phyloP scores from a whole-genome alignment of 2,329 filamentous ascomycete species.

The Colletotrichum eleusines region DNA sequence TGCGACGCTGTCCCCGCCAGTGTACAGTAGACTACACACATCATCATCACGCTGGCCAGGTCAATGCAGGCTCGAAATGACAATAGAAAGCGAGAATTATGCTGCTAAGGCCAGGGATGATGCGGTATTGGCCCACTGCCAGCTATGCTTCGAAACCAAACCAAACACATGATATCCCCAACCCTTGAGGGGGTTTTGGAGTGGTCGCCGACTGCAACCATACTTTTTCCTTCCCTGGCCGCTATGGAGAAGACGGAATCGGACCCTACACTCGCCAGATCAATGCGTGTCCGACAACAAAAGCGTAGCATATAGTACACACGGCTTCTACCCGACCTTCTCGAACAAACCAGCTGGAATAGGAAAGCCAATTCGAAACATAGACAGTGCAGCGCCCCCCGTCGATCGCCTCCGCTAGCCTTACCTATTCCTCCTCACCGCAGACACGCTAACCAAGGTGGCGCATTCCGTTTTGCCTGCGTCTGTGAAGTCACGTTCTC shows the following conservation, averaged over 20 bases:
- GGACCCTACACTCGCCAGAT: not conserved
- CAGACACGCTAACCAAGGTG: not conserved
- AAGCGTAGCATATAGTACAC: too few species aligned
- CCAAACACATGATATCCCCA: conserved; percentile 16
- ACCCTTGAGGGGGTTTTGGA: conserved; percentile 25
- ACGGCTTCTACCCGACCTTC: conserved; percentile 26
- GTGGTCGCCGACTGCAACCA: conserved; percentile 19
- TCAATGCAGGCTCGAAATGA: conserved; percentile 10
- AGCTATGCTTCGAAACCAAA: conserved; percentile 33
- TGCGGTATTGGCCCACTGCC: conserved; percentile 2
- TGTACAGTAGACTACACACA: not conserved
- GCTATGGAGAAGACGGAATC: not conserved
- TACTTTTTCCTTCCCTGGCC: conserved; percentile 20
- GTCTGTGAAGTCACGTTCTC: conserved; percentile 1
- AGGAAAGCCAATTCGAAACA: conserved; percentile 30
- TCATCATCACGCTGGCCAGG: not conserved
- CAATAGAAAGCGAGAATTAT: conserved; percentile 2
- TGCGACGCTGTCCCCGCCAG: conserved; percentile 21
- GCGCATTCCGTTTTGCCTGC: conserved; percentile 9
- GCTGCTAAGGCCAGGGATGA: conserved; percentile 29
- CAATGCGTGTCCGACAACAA: conserved; percentile 12
- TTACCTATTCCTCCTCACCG: conserved; percentile 18
- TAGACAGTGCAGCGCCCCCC: conserved; percentile 9
- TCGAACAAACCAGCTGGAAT: conserved; percentile 36
- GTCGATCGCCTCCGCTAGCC: conserved; percentile 25